A percentile compares a stretch with the other conserved stretches of the same genome.
Conservation (phyloP, 768 basidiomycete genomes). For the Rubroboletus satanas region DNA sequence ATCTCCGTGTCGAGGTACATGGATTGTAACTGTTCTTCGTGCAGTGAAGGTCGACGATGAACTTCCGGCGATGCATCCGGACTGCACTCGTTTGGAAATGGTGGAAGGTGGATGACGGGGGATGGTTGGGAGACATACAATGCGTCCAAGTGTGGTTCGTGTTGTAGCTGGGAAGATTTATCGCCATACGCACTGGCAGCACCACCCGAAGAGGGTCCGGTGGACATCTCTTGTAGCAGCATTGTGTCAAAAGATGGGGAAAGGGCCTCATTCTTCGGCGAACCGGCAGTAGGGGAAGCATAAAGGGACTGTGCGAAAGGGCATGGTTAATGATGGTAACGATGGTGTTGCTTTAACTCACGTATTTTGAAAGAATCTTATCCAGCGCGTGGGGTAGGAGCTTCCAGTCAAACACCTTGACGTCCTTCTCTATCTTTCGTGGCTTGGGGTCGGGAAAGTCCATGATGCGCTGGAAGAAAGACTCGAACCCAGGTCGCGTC, state of each 20-base stretch:
- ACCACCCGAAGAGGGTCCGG: conserved; percentile 18
- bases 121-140: conserved; percentile 21
- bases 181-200: conserved; percentile 1
- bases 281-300: conserved; percentile 35
- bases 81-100: conserved; percentile 17
- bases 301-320: conserved; percentile 42
- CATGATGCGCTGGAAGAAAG: conserved; percentile 97
- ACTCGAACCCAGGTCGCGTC: conserved; percentile 69
- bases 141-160: conserved; percentile 14
- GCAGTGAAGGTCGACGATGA: conserved; percentile 14
- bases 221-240: conserved; percentile 13
- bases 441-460: conserved; percentile 92
- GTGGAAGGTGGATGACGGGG: conserved; percentile 13
- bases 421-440: conserved; percentile 94
- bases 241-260: conserved; percentile 32
- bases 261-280: conserved; percentile 16
- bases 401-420: conserved; percentile 83
- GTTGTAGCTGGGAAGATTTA: conserved; percentile 4
- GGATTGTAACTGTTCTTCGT: conserved; percentile 21
- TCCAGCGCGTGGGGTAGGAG: conserved; percentile 67
- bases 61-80: conserved; percentile 12
- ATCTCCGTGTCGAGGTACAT: conserved; percentile 23
- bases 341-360: conserved; percentile 35
- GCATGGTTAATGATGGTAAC: not conserved
- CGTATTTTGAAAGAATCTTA: conserved; percentile 83